Evolutionary conservation across 352 stramenopile species (phyloP).

Genomic region (Pythium sp.): DNA sequence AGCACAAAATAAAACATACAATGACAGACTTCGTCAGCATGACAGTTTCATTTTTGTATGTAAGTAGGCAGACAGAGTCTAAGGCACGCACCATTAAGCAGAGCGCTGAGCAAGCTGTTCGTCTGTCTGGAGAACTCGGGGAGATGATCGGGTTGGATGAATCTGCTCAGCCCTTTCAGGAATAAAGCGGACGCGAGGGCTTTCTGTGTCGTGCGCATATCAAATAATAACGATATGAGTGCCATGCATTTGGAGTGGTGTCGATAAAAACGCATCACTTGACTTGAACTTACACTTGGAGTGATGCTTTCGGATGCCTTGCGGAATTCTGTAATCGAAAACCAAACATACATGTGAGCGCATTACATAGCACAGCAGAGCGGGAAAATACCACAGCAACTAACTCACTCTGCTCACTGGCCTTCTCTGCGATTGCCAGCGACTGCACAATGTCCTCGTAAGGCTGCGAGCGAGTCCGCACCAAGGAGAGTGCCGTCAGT

Average conservation of each 20-base stretch:
- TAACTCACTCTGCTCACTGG: slow-evolving; percentile 19
- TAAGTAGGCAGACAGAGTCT: not conserved
- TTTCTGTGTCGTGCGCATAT: slow-evolving; percentile 25
- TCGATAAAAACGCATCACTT: not conserved
- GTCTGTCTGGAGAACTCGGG: slow-evolving; percentile 33
- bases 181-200: slow-evolving; percentile 46
- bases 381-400: not conserved
- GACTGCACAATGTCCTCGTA: slow-evolving; percentile 62
- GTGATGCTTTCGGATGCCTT: slow-evolving; percentile 1
- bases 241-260: not conserved
- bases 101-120: slow-evolving; percentile 25
- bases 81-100: slow-evolving; percentile 32
- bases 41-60: not conserved
- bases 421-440: slow-evolving; percentile 47
- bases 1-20: not conserved
- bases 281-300: not conserved
- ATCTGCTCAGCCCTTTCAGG: slow-evolving; percentile 29
- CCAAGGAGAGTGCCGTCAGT: slow-evolving; percentile 59
- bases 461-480: slow-evolving; percentile 62
- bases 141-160: slow-evolving; percentile 19
- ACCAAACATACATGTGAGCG: not conserved
- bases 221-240: not conserved
- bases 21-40: not conserved
- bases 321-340: slow-evolving; percentile 1
- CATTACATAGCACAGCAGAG: not conserved